Conservation (phyloP, 2,329 filamentous ascomycete species). For the Tolypocladium sp. region DNA sequence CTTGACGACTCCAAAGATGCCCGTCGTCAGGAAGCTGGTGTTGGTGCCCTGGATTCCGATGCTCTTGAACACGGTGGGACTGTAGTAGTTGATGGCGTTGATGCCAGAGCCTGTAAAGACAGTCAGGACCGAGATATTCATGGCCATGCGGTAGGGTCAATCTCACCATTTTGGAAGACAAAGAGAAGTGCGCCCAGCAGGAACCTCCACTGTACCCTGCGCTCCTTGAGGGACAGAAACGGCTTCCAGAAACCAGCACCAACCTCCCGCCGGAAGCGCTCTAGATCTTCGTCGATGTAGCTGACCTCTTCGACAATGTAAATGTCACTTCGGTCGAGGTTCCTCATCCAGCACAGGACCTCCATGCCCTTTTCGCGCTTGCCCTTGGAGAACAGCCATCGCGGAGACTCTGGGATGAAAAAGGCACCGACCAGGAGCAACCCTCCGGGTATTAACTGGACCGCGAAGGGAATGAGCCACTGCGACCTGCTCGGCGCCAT, state of each 20-base stretch:
- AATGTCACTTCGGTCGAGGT: constrained; percentile 42
- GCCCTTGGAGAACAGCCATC: constrained; percentile 59
- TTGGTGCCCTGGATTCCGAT: constrained; percentile 15
- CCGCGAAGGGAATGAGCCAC: constrained; percentile 56
- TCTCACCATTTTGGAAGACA: constrained; percentile 64
- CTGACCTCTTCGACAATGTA: constrained; percentile 68
- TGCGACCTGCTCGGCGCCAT: constrained; percentile 37
- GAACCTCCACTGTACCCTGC: constrained; percentile 59
- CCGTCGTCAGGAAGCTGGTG: constrained; percentile 17
- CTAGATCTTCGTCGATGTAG: constrained; percentile 61
- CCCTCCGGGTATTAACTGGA: constrained; percentile 59
- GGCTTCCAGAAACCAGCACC: constrained; percentile 69
- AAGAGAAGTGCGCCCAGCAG: constrained; percentile 67
- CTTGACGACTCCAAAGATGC: constrained; percentile 18
- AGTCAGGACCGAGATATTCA: not conserved
- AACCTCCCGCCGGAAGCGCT: constrained; percentile 52
- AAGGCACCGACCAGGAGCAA: constrained; percentile 49
- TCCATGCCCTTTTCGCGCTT: constrained; percentile 48
- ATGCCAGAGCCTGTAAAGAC: constrained; percentile 13
- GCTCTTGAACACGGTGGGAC: constrained; percentile 18
- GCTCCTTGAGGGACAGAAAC: constrained; percentile 47
- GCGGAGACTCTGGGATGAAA: constrained; percentile 56
- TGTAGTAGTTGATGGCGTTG: constrained; percentile 22
- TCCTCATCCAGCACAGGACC: constrained; percentile 56
- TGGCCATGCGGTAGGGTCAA: not conserved